Evolutionary conservation across 2,329 filamentous ascomycete genomes (phyloP), one percentile per base, ranked within the genome.

Genomic region (Geoglossum cookeanum): DNA sequence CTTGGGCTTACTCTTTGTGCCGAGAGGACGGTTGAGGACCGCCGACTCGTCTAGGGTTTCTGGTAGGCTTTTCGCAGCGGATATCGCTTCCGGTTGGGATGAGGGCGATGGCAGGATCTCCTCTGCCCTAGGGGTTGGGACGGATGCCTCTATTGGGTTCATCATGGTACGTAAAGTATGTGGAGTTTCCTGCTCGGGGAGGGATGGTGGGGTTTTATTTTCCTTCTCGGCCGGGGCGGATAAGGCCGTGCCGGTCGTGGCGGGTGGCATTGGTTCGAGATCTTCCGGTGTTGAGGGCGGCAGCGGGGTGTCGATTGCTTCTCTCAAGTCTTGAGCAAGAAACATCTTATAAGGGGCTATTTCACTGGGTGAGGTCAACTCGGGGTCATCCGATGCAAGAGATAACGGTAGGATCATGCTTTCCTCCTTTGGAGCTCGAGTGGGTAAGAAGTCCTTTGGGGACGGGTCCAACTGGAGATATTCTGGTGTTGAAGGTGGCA

Each of bases 261-360:
- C 42, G 3, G 13, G 42, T 45, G 13, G 42, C 3, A 17, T 22
- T 11, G 29, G 15, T 22, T 22, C 13, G 4, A 4, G 9, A 4
- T 45, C 42, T 27, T 45, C 9, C 22, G 22, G 42, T 6, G 42
- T 4, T 13, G 4, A 17, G n/a, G 42, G 9, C 13, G 42, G 9
- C 22, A 17, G 42, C 13, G 15, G 17, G 15, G 2, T 35, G 9
- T 55, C 32, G 9, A 47, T 56, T 58, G 62, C 37, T 57, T 58
- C 2, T 42, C 27, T 44, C 48, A 58, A 49, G 1, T 7, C 44
- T 29, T 60, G 32, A 15, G 37, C 30, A 0, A 37, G 8, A 13
- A 30, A 13, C 30, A 29, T 29, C 39, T 42, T 2, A 2, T 1
- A 22, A 22, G 1, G 22, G 22, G 22, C 22, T 42, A 11, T 29